phyloP scores from a whole-genome alignment of 306 rosid species.

The Begonia masoniana region DNA sequence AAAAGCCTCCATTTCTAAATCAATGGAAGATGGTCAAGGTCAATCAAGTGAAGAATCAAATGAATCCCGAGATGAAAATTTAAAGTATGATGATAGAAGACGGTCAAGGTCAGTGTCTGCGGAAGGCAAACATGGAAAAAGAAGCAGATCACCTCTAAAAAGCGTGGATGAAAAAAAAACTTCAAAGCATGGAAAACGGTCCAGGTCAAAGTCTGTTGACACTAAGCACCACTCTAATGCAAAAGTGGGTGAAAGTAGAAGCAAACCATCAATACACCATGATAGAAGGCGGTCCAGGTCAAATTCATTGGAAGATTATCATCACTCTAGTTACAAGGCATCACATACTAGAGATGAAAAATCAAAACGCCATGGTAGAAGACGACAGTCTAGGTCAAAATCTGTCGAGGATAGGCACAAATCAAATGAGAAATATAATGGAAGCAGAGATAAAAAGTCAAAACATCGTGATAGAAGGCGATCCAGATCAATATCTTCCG shows the following conservation, averaged over 20 bases:
- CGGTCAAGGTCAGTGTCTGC: constrained; percentile 57
- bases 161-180: constrained; percentile 49
- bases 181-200: constrained; percentile 46
- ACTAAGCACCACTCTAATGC: constrained; percentile 31
- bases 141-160: constrained; percentile 48
- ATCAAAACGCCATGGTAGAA: constrained; percentile 36
- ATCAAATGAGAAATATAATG: constrained; percentile 37
- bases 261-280: constrained; percentile 32
- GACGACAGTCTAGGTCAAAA: constrained; percentile 45
- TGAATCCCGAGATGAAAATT: constrained; percentile 34
- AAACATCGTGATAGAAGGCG: constrained; percentile 63
- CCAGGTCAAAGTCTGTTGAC: constrained; percentile 75
- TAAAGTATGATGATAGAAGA: constrained; percentile 50
- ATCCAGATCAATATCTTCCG: constrained; percentile 59
- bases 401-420: constrained; percentile 40
- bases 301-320: constrained; percentile 49
- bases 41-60: constrained; percentile 29
- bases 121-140: constrained; percentile 41
- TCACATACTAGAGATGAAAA: constrained; percentile 30
- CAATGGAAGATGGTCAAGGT: constrained; percentile 57
- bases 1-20: too few relatives aligned
- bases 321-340: constrained; percentile 26
- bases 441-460: constrained; percentile 41
- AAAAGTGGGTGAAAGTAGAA: constrained; percentile 29
- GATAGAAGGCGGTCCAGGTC: constrained; percentile 71